Percentiles rank a stretch among this genome's conserved stretches.
phyloP scores from a whole-genome alignment of 176 grass and related monocot species.

The Zoysia japonica region DNA sequence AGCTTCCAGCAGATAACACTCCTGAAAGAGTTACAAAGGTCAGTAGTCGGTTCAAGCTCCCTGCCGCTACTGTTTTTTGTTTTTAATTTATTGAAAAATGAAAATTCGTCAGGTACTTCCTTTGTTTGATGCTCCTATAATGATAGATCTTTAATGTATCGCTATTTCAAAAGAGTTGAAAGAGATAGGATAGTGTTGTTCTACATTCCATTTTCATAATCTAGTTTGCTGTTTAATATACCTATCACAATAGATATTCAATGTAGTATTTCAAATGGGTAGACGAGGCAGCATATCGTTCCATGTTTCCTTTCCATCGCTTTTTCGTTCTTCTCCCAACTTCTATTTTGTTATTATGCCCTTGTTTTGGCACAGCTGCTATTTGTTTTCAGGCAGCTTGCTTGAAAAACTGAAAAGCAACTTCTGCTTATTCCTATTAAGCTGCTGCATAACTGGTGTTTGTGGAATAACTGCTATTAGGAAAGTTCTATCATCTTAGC shows the following conservation, averaged over 20 bases:
- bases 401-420: not conserved
- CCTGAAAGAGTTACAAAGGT: conserved; percentile 74
- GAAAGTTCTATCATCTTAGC: conserved; percentile 28
- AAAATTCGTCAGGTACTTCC: conserved; percentile 1
- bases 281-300: not conserved
- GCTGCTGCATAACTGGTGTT: not conserved
- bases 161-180: conserved; percentile 12
- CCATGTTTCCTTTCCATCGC: conserved; percentile 13
- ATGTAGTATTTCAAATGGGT: conserved; percentile 20
- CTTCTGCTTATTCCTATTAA: not conserved
- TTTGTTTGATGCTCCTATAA: conserved; percentile 24
- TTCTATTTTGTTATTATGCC: not conserved
- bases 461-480: not conserved
- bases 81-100: not conserved
- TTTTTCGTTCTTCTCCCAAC: not conserved
- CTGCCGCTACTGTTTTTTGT: not conserved
- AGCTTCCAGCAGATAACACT: conserved; percentile 60
- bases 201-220: conserved; percentile 6
- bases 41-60: conserved; percentile 32
- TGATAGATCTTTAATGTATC: conserved; percentile 21
- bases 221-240: conserved; percentile 11
- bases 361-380: not conserved
- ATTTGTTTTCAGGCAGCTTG: not conserved
- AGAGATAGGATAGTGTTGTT: not conserved
- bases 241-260: conserved; percentile 22